These are phyloP conservation scores for Rhizophagus sp. DNA, from an alignment of 192 early-diverging fungal species.

Conservation along the genomic window DNA sequence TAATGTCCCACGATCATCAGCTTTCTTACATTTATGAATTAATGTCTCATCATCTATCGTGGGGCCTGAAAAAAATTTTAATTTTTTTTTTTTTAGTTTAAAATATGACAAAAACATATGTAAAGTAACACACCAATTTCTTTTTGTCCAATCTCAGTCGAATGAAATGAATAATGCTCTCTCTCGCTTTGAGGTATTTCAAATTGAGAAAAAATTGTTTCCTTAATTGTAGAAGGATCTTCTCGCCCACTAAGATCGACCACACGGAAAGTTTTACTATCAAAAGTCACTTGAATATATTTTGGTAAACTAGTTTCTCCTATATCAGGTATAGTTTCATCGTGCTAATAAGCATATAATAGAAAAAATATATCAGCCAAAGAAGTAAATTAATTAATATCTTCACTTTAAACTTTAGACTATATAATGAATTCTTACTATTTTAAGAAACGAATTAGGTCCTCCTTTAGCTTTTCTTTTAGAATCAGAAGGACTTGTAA, in stretches of 20 bases:
- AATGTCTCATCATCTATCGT: conserved; percentile 8
- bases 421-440: neutral
- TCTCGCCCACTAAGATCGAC: conserved; percentile 38
- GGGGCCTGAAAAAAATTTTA: neutral
- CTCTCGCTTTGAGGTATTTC: neutral
- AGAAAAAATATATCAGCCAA: neutral
- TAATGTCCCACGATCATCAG: conserved; percentile 3
- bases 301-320: too few relatives aligned
- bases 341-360: neutral
- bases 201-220: conserved; percentile 35
- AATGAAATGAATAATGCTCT: conserved; percentile 6
- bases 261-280: conserved; percentile 40
- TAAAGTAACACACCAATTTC: conserved; percentile 10
- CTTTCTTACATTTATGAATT: conserved; percentile 3
- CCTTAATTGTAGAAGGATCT: conserved; percentile 38
- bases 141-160: neutral
- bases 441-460: neutral
- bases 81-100: neutral
- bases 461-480: neutral
- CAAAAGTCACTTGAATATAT: conserved; percentile 38
- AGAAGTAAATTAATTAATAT: neutral
- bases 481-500: neutral
- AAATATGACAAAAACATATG: neutral
- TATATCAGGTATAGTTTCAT: too few relatives aligned
- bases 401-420: neutral